phyloP scores from a whole-genome alignment of 352 stramenopile species.

The Globisporangium acanthophoron region DNA sequence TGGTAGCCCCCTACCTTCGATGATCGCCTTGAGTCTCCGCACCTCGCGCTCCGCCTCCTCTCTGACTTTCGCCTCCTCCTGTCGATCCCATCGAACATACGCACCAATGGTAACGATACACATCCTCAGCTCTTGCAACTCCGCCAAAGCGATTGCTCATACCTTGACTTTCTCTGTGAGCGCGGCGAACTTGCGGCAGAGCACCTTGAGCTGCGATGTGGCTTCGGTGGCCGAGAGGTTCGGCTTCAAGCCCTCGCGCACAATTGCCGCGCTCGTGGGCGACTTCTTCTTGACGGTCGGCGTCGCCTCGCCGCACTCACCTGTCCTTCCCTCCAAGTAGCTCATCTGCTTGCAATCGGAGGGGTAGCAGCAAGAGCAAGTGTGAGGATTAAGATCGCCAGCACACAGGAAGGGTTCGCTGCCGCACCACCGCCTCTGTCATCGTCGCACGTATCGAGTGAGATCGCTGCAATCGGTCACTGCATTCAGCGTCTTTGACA shows the following conservation, averaged over 20 bases:
- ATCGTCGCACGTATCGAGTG: background rate
- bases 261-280: slow-evolving; percentile 29
- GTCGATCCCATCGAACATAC: background rate
- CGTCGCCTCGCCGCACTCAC: slow-evolving; percentile 5
- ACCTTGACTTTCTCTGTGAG: slow-evolving; percentile 85
- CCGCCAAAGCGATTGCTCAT: background rate
- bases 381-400: background rate
- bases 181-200: slow-evolving; percentile 81
- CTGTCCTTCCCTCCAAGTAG: slow-evolving; percentile 16
- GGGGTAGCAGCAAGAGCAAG: background rate
- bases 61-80: slow-evolving; percentile 72
- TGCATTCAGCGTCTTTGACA: background rate
- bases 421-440: slow-evolving; percentile 5
- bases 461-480: no score
- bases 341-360: slow-evolving; percentile 2
- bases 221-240: slow-evolving; percentile 65
- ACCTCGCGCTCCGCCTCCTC: slow-evolving; percentile 75
- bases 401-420: background rate
- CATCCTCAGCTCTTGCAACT: no score
- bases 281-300: slow-evolving; percentile 30
- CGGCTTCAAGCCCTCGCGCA: slow-evolving; percentile 46
- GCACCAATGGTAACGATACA: background rate
- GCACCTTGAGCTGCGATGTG: slow-evolving; percentile 68
- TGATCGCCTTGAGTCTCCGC: slow-evolving; percentile 49
- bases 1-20: slow-evolving; percentile 29